Base-by-base conservation (phyloP, 306 rosid species). In the Begonia loranthoides region DNA sequence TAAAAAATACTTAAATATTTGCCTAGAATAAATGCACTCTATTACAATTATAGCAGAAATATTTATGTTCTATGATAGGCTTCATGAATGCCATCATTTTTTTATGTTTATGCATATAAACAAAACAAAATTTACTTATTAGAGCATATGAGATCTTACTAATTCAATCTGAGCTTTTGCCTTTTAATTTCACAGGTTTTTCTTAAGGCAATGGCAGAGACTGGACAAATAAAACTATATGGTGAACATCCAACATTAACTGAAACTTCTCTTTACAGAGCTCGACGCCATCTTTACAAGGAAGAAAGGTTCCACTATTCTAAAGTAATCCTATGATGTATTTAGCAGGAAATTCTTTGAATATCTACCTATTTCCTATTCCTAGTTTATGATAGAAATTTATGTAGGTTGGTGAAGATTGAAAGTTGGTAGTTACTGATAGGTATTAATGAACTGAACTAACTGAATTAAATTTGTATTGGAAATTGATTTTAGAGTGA, bases 201-300 rank as follows among this genome's bases (percentile, higher is more conserved):
- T 72, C 80, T 90, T 68, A 86, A 86, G 75, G 99, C 96, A 59
- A 90, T 90, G 96, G 96, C 96, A 44, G 88, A 83, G 77, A 82
- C 93, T 36, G 99, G 96, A 55, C 94, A 80, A 66, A 61, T 90
- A 58, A 78, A 90, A 76, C 73, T 90, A 41, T 77, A 86, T 19
- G 96, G 99, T 49, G 92, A 90, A 58, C 54, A 66, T 13, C 96
- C 99, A 52, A 86, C 99, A 22, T 61, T 86, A 60, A 75, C 99
- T 6, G 99, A 90, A 78, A 75, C 84, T 56, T 73, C 99, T 54
- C 94, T 86, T 50, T 90, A 82, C 70, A 77, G 99, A 72, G 96
- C 99, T 64, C 74, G 99, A 47, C 83, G 99, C 49, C 84, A 86
- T 66, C 75, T 90, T 51, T 90, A 59, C 74, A 90, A 90, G 83